Evolutionary conservation across 2,329 filamentous ascomycete species (phyloP).

Genomic region (Aspergillus pseudotamarii): DNA sequence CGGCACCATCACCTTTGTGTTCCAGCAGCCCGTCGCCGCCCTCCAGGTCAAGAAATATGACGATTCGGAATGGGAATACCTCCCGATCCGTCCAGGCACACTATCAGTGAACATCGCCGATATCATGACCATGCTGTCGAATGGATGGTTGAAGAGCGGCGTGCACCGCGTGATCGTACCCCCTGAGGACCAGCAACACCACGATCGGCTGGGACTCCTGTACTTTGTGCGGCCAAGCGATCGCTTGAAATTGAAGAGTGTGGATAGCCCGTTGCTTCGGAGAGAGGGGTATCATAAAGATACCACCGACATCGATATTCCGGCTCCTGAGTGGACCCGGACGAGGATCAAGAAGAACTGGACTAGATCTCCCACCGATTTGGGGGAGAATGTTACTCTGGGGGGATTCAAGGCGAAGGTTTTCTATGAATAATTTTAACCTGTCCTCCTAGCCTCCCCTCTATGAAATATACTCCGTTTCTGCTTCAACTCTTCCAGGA

Average conservation of each 20-base stretch:
- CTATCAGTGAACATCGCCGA: conserved; percentile 57
- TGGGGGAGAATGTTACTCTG: conserved; percentile 11
- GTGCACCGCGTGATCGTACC: conserved; percentile 52
- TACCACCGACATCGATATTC: conserved; percentile 16
- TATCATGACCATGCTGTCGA: conserved; percentile 51
- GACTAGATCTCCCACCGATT: conserved; percentile 14
- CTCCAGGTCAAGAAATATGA: conserved; percentile 55
- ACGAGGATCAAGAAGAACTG: conserved; percentile 37
- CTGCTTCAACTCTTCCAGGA: background rate
- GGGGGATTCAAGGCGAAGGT: conserved; percentile 11
- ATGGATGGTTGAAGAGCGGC: conserved; percentile 52
- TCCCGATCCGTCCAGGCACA: conserved; percentile 49
- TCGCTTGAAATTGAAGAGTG: conserved; percentile 30
- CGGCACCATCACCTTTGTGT: conserved; percentile 59
- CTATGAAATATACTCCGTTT: background rate
- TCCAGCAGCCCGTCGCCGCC: conserved; percentile 60
- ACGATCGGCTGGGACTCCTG: conserved; percentile 42
- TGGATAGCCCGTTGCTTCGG: conserved; percentile 36
- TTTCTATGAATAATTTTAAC: conserved; percentile 6
- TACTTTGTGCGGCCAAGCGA: conserved; percentile 50
- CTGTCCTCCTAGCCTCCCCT: background rate
- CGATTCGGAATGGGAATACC: conserved; percentile 52
- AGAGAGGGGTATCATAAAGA: conserved; percentile 30
- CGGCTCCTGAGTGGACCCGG: conserved; percentile 24
- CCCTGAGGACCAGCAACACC: conserved; percentile 47